phyloP scores from a whole-genome alignment of 2,329 filamentous ascomycete genomes.

The Exophiala spinifera region DNA sequence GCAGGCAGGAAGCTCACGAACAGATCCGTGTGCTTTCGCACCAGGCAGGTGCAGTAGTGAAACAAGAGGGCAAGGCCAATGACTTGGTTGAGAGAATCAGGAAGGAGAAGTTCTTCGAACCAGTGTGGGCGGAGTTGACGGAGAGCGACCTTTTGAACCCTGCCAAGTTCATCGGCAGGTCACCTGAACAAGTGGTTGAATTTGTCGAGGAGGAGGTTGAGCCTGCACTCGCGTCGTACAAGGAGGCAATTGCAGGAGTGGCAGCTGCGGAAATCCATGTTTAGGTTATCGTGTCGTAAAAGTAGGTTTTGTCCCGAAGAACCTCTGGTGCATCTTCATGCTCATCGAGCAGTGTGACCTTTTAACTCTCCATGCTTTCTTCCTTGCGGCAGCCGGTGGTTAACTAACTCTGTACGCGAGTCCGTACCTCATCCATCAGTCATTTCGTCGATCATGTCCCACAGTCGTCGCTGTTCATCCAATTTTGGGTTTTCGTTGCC shows the following conservation, averaged over 20 bases:
- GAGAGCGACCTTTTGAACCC: slow-evolving; percentile 64
- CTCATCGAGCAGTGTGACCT: no score
- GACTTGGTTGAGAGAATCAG: slow-evolving; percentile 79
- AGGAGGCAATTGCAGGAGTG: slow-evolving; percentile 35
- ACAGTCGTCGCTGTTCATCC: slow-evolving; percentile 37
- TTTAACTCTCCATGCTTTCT: no score
- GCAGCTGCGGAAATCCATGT: slow-evolving; percentile 42
- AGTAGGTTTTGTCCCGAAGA: neutral
- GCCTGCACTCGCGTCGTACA: slow-evolving; percentile 48
- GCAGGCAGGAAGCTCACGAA: slow-evolving; percentile 80
- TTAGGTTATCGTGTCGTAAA: slow-evolving; percentile 26
- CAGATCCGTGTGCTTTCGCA: slow-evolving; percentile 79
- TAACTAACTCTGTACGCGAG: no score
- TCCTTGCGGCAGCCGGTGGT: no score
- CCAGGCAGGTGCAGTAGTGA: slow-evolving; percentile 68
- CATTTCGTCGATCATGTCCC: slow-evolving; percentile 40
- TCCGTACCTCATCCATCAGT: slow-evolving; percentile 15
- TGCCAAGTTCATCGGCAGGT: slow-evolving; percentile 57
- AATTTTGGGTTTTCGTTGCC: slow-evolving; percentile 29
- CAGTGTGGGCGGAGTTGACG: slow-evolving; percentile 63
- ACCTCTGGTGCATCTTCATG: no score
- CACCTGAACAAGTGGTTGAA: slow-evolving; percentile 52
- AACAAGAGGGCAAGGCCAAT: slow-evolving; percentile 70
- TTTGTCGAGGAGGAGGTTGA: slow-evolving; percentile 52
- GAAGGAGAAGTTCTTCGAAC: slow-evolving; percentile 67